Conservation (phyloP, 2,329 filamentous ascomycete genomes). For the Apiospora phragmitis region DNA sequence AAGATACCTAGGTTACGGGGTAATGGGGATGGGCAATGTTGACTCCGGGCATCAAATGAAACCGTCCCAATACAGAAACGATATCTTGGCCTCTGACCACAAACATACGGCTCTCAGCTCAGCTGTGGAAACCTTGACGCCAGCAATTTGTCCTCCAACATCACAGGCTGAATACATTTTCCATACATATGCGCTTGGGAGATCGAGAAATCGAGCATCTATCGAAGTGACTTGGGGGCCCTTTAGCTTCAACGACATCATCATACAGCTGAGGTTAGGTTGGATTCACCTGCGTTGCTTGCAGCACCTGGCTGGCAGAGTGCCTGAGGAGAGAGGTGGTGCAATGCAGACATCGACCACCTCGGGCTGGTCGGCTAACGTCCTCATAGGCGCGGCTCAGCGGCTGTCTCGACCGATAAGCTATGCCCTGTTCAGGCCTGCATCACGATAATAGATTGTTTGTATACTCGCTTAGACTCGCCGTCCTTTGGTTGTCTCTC, state of each 20-base stretch:
- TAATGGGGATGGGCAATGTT: not conserved
- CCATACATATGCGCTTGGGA: not conserved
- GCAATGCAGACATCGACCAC: not conserved
- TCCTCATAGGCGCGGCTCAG: constrained; percentile 10
- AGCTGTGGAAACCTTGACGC: not conserved
- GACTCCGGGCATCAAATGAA: not conserved
- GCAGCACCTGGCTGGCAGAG: not conserved
- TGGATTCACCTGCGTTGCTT: not conserved
- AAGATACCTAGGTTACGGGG: not conserved
- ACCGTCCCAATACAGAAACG: not conserved
- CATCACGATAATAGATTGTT: not conserved
- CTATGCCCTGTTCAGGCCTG: constrained; percentile 5
- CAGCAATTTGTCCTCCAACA: not conserved
- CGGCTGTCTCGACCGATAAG: constrained; percentile 7
- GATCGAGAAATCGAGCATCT: not conserved
- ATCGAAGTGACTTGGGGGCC: not conserved
- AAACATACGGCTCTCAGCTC: not conserved
- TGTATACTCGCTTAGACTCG: constrained; percentile 9
- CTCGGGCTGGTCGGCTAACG: constrained; percentile 6
- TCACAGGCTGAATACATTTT: not conserved
- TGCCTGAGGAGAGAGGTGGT: not conserved
- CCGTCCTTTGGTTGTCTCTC: not conserved
- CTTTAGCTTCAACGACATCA: constrained; percentile 3
- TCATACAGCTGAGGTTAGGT: not conserved
- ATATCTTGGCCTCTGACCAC: not conserved